A percentile compares a stretch with the other conserved stretches of the same genome.
Evolutionary conservation across 208 protist genomes (phyloP).

Genomic region (Crithidia sp.): DNA sequence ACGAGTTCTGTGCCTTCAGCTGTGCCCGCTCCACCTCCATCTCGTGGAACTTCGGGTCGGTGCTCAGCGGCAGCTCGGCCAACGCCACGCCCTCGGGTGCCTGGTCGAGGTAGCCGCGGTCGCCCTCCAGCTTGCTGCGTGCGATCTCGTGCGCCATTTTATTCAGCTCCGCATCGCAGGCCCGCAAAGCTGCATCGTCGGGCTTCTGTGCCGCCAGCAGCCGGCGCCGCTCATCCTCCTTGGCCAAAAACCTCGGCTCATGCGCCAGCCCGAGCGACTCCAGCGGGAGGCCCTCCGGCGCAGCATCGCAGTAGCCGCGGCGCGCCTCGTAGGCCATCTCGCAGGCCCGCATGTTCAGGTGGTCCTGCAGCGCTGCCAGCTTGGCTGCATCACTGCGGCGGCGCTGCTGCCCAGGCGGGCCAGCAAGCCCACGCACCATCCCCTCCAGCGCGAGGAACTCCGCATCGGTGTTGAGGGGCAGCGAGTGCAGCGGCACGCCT

Average conservation of each 20-base stretch:
- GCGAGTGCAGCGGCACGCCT: constrained; percentile 51
- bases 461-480: constrained; percentile 61
- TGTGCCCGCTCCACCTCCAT: constrained; percentile 61
- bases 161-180: constrained; percentile 44
- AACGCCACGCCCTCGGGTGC: constrained; percentile 52
- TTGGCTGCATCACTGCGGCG: constrained; percentile 27
- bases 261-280: constrained; percentile 33
- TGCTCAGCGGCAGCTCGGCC: constrained; percentile 32
- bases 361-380: constrained; percentile 19
- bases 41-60: constrained; percentile 46
- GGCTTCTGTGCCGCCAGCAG: constrained; percentile 11
- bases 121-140: constrained; percentile 20
- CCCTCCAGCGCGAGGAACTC: constrained; percentile 47
- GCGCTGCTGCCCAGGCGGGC: constrained; percentile 5
- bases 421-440: constrained; percentile 38
- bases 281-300: constrained; percentile 57
- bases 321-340: constrained; percentile 65
- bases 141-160: constrained; percentile 45
- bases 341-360: constrained; percentile 66
- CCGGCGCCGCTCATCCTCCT: constrained; percentile 26
- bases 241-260: constrained; percentile 10
- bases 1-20: constrained; percentile 38
- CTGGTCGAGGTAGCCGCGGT: constrained; percentile 43
- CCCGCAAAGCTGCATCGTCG: constrained; percentile 23
- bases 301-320: constrained; percentile 44